phyloP scores from a whole-genome alignment of 2,329 filamentous ascomycete species.

The Drechslera avenae region DNA sequence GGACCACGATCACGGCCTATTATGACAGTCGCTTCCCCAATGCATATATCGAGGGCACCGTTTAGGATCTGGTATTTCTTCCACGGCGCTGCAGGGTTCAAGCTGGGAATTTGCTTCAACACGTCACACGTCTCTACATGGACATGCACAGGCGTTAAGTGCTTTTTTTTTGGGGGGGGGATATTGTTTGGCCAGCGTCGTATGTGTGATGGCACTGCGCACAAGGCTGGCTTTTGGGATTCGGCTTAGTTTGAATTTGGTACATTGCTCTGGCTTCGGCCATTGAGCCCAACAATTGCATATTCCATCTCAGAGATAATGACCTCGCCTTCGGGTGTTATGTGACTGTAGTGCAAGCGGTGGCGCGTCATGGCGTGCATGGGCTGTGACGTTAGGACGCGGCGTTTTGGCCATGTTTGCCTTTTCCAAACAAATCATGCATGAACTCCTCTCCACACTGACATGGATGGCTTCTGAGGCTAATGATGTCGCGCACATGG shows the following conservation, averaged over 20 bases:
- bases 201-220: slow-evolving; percentile 10
- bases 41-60: slow-evolving; percentile 31
- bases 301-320: slow-evolving; percentile 4
- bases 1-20: slow-evolving; percentile 20
- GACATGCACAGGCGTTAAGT: slow-evolving; percentile 16
- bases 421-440: slow-evolving; percentile 4
- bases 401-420: not conserved
- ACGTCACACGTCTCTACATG: slow-evolving; percentile 9
- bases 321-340: slow-evolving; percentile 1
- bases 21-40: slow-evolving; percentile 23
- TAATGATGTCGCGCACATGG: not conserved
- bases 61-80: slow-evolving; percentile 18
- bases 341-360: not conserved
- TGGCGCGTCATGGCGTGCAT: not conserved
- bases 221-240: not conserved
- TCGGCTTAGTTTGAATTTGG: slow-evolving; percentile 7
- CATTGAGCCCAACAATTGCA: slow-evolving; percentile 23
- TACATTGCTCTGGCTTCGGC: slow-evolving; percentile 19
- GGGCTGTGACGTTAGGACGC: not conserved
- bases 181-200: slow-evolving; percentile 1
- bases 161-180: slow-evolving; percentile 6
- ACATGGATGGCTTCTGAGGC: not conserved
- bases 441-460: slow-evolving; percentile 4
- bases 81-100: slow-evolving; percentile 19
- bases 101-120: slow-evolving; percentile 4